Conservation (phyloP, 2,329 filamentous ascomycete species). For the Diaporthe sp. region DNA sequence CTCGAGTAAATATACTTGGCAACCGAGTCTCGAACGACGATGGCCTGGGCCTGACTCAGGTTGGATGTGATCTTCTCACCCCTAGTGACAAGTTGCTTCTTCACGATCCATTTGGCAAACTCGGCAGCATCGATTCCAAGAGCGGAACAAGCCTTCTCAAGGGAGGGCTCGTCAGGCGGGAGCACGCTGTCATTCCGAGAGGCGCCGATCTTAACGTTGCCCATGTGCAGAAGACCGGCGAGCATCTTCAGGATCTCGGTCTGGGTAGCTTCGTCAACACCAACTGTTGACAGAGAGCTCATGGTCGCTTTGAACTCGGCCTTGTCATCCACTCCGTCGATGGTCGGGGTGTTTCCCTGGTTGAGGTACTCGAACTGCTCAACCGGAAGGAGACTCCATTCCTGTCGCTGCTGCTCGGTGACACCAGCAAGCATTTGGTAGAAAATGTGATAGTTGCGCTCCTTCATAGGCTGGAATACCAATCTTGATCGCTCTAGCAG, state of each 20-base stretch:
- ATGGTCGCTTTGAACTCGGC: slow-evolving; percentile 92
- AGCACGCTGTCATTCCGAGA: slow-evolving; percentile 90
- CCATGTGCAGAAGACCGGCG: slow-evolving; percentile 91
- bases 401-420: slow-evolving; percentile 84
- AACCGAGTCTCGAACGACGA: slow-evolving; percentile 95
- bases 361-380: slow-evolving; percentile 98
- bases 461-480: slow-evolving; percentile 97
- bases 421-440: slow-evolving; percentile 96
- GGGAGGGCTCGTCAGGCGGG: slow-evolving; percentile 82
- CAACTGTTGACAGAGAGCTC: slow-evolving; percentile 88
- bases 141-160: slow-evolving; percentile 85
- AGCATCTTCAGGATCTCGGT: slow-evolving; percentile 89
- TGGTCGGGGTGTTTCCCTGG: slow-evolving; percentile 90
- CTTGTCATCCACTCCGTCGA: slow-evolving; percentile 96
- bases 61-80: slow-evolving; percentile 99
- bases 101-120: slow-evolving; percentile 98
- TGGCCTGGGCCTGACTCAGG: slow-evolving; percentile 91
- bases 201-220: slow-evolving; percentile 95
- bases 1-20: slow-evolving; percentile 99
- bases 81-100: slow-evolving; percentile 96
- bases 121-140: slow-evolving; percentile 88
- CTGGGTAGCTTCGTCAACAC: slow-evolving; percentile 82
- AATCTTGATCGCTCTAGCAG: slow-evolving; percentile 94
- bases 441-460: slow-evolving; percentile 99
- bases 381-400: slow-evolving; percentile 82